phyloP scores from a whole-genome alignment of 306 rosid genomes.

The Dicorynia guianensis region DNA sequence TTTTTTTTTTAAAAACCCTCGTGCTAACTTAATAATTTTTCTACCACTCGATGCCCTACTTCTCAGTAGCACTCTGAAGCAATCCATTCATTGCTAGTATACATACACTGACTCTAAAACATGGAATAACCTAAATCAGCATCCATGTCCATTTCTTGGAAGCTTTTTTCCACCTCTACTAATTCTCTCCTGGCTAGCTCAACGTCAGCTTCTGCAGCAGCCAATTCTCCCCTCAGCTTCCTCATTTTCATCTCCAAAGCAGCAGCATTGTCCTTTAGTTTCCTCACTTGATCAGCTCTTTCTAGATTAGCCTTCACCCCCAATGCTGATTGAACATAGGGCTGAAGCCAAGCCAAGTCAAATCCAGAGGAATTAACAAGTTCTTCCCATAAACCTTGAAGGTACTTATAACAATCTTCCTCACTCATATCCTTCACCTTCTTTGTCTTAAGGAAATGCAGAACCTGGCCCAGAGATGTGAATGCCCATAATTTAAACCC shows the following conservation, averaged over 20 bases:
- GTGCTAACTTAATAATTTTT: too few relatives aligned
- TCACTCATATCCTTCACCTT: conserved; percentile 45
- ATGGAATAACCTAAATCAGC: conserved; percentile 47
- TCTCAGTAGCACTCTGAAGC: too few relatives aligned
- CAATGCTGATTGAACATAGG: conserved; percentile 48
- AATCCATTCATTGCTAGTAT: not conserved
- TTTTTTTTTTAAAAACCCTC: too few relatives aligned
- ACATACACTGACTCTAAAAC: conserved; percentile 15
- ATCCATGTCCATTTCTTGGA: conserved; percentile 38
- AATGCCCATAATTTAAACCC: conserved; percentile 45
- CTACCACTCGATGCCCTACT: too few relatives aligned
- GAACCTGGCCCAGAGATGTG: conserved; percentile 42
- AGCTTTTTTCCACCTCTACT: conserved; percentile 24
- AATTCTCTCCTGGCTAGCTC: conserved; percentile 34
- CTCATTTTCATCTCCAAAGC: conserved; percentile 34
- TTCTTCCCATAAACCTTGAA: conserved; percentile 42
- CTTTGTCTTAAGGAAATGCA: conserved; percentile 41
- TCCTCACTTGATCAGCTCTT: conserved; percentile 18
- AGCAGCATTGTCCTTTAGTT: conserved; percentile 1
- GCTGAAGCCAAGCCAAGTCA: conserved; percentile 46
- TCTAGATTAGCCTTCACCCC: conserved; percentile 6
- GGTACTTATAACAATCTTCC: conserved; percentile 27
- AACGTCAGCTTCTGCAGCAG: conserved; percentile 33
- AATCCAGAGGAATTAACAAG: conserved; percentile 43
- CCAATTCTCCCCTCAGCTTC: conserved; percentile 43